Conservation (phyloP, 495 filamentous ascomycete species). For the Thermochaetoides thermophila region DNA sequence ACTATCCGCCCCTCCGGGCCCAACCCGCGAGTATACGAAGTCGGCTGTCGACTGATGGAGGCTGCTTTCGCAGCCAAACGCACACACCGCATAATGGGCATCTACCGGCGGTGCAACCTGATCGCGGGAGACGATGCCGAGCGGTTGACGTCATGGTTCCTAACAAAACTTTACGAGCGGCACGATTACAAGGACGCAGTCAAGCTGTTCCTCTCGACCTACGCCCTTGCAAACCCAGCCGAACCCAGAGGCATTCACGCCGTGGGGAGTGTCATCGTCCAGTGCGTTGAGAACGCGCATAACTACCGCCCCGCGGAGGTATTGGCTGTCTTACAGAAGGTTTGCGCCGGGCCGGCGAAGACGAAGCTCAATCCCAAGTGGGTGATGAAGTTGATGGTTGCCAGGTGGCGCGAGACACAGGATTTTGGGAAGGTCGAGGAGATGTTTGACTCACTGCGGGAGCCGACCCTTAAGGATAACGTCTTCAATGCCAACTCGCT, state of each 20-base stretch:
- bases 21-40: conserved; percentile 6
- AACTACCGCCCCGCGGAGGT: conserved; percentile 13
- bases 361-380: conserved; percentile 15
- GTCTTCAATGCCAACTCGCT: conserved; percentile 12
- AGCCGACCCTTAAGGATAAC: conserved; percentile 7
- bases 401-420: conserved; percentile 17
- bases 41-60: conserved; percentile 20
- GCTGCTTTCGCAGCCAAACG: conserved; percentile 9
- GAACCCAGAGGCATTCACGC: conserved; percentile 6
- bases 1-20: conserved; percentile 9
- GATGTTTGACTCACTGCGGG: conserved; percentile 15
- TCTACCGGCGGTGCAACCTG: conserved; percentile 20
- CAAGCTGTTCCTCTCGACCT: conserved; percentile 13
- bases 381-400: conserved; percentile 18
- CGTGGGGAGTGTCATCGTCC: conserved; percentile 15
- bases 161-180: conserved; percentile 13
- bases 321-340: conserved; percentile 13
- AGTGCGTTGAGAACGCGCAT: conserved; percentile 15
- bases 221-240: conserved; percentile 12
- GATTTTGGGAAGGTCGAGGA: conserved; percentile 12
- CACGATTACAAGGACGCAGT: conserved; percentile 19
- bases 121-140: conserved; percentile 2
- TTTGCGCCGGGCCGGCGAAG: conserved; percentile 5
- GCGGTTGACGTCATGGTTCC: conserved; percentile 14
- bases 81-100: conserved; percentile 6